Base-by-base conservation (phyloP, 306 rosid species). In the Malus asiatica region DNA sequence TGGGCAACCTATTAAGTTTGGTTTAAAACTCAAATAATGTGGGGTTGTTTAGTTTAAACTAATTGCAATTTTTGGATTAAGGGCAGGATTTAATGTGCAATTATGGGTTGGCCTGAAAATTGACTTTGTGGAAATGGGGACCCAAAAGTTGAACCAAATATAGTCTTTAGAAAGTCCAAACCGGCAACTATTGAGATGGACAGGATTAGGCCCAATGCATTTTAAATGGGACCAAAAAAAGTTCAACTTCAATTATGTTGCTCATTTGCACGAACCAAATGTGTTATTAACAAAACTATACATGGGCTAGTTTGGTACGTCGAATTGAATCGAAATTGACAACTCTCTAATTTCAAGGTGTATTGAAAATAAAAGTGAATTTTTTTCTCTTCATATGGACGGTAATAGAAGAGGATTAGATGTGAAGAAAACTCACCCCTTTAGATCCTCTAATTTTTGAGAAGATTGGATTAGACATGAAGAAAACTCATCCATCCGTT, bases 1-100 rank as follows among this genome's bases (percentile, higher is more conserved):
- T 72, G 58, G 64, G 66, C 76, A 72, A 79, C 79, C 76, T 79
- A 66, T 70, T 63, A 2, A 40, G 8, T 58, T 61, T 20, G 52
- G 66, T 19, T 81, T 53, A 40, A 51, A 51, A 51, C 55, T 16
- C 55, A 16, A 68, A 52, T 14, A 61, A 70, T 59, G 76, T 35
- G 55, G 46, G 71, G 45, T 14, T 12, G 29, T 71, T 71, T 14
- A 13, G 15, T 78, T 71, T 25, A 64, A 71, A 59, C 77, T 51
- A 63, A 22, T 44, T 32, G 55, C n/a, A 65, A 71, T 12, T 27
- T 18, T 77, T 12, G 29, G 27, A 52, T 25, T 8, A 1, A 22
- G 3, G 74, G 6, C 66, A 48, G 10, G 35, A 33, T 48, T n/a
- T 48, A 8, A 2, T 25, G 40, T 27, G 40, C 14, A 45, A 69